phyloP scores from a whole-genome alignment of 2,329 filamentous ascomycete genomes.

The Fusarium metavorans region DNA sequence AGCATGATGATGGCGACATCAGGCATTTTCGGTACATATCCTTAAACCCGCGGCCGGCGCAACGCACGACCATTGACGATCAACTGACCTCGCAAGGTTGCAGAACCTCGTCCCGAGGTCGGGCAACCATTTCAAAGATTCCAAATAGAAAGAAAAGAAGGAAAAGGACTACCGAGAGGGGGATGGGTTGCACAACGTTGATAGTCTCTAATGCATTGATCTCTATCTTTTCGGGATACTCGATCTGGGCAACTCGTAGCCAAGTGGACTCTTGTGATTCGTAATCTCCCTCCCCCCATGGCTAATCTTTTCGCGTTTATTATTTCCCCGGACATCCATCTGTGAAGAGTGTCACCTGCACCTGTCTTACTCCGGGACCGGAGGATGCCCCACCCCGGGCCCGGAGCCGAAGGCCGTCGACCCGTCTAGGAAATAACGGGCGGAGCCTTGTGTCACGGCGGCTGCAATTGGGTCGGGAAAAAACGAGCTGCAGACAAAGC shows the following conservation, averaged over 20 bases:
- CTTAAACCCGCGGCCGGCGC: constrained; percentile 9
- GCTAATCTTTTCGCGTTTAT: background rate
- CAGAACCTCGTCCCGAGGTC: constrained; percentile 21
- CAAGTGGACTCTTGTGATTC: constrained; percentile 22
- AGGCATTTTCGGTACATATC: constrained; percentile 17
- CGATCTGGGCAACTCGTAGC: constrained; percentile 16
- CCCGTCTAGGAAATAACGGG: constrained; percentile 16
- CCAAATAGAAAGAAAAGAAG: background rate
- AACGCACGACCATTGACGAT: constrained; percentile 1
- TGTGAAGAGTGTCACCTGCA: too few relatives aligned
- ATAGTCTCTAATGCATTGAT: constrained; percentile 18
- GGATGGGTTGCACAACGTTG: constrained; percentile 12
- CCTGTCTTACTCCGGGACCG: constrained; percentile 10
- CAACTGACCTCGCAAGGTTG: constrained; percentile 8
- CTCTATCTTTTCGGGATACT: constrained; percentile 28
- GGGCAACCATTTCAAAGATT: constrained; percentile 22
- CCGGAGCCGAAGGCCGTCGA: constrained; percentile 31
- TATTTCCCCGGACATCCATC: constrained; percentile 3
- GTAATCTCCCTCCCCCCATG: constrained; percentile 2
- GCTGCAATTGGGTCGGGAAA: constrained; percentile 8
- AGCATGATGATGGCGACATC: constrained; percentile 22
- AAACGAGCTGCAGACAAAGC: background rate
- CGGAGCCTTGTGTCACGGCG: constrained; percentile 12
- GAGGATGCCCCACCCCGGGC: constrained; percentile 19
- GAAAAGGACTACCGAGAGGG: constrained; percentile 14